phyloP scores from a whole-genome alignment of 2,329 filamentous ascomycete genomes.

The Calonectria honghensis region DNA sequence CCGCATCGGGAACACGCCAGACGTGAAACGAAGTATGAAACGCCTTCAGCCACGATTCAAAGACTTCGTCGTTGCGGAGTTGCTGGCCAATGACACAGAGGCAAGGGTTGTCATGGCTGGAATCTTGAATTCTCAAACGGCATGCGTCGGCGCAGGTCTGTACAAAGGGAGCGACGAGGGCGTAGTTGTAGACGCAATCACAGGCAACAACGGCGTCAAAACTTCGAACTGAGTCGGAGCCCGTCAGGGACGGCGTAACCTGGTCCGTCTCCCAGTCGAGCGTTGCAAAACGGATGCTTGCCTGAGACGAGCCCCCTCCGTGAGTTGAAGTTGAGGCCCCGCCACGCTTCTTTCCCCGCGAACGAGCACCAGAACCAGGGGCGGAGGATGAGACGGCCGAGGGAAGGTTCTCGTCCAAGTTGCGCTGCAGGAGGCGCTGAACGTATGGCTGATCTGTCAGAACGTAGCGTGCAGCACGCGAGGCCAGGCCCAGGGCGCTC shows the following conservation, averaged over 20 bases:
- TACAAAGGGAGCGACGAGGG: conserved; percentile 87
- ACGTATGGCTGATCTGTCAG: conserved; percentile 95
- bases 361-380: conserved; percentile 39
- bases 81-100: conserved; percentile 92
- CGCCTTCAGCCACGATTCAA: conserved; percentile 85
- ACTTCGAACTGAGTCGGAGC: conserved; percentile 60
- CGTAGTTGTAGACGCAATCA: conserved; percentile 97
- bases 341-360: conserved; percentile 44
- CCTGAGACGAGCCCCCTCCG: conserved; percentile 28
- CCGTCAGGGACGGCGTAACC: conserved; percentile 67
- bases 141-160: conserved; percentile 87
- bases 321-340: not conserved
- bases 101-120: conserved; percentile 67
- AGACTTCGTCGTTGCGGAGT: conserved; percentile 88
- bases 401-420: conserved; percentile 78
- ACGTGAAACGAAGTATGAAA: conserved; percentile 81
- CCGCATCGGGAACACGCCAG: conserved; percentile 83
- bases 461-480: conserved; percentile 78
- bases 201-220: conserved; percentile 88
- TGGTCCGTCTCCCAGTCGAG: conserved; percentile 90
- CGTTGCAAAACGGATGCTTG: conserved; percentile 73
- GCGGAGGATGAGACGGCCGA: conserved; percentile 36
- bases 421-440: conserved; percentile 83
- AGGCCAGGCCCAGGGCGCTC: conserved; percentile 81
- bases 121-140: conserved; percentile 66